phyloP scores from a whole-genome alignment of 1,284 basidiomycete genomes.

The Malassezia yamatoensis region DNA sequence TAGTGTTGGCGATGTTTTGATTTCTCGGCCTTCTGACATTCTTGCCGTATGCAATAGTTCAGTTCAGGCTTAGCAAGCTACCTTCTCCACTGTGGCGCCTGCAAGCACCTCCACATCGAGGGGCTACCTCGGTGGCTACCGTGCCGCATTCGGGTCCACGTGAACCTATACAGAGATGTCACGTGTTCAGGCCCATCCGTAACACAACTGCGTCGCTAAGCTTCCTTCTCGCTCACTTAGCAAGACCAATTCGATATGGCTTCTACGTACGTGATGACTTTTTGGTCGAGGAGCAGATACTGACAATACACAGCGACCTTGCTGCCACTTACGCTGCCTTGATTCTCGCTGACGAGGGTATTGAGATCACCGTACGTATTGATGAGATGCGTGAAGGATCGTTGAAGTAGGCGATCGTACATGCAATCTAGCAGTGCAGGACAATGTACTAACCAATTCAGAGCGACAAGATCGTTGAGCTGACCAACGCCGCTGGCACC shows the following conservation, averaged over 20 bases:
- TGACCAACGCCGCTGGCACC: constrained; percentile 70
- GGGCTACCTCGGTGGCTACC: not conserved
- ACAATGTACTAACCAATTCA: constrained; percentile 44
- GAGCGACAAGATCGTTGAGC: constrained; percentile 79
- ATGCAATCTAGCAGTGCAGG: too few species aligned
- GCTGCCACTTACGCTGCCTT: constrained; percentile 63
- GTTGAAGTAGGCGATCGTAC: too few species aligned
- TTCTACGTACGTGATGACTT: constrained; percentile 12
- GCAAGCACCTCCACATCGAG: not conserved
- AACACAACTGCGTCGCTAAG: not conserved
- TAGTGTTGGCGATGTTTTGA: constrained; percentile 25
- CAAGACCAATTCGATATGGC: constrained; percentile 16
- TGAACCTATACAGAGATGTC: constrained; percentile 17
- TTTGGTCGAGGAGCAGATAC: not conserved
- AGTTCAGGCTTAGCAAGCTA: too few species aligned
- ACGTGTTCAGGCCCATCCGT: not conserved
- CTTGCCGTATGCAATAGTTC: too few species aligned
- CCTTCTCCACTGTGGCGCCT: not conserved
- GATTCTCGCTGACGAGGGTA: constrained; percentile 75
- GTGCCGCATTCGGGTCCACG: not conserved
- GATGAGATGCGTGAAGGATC: not conserved
- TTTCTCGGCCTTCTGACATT: not conserved
- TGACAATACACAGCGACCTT: constrained; percentile 29
- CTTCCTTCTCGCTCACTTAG: constrained; percentile 8
- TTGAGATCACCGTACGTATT: constrained; percentile 73